These are phyloP conservation scores for Verticillium klebahnii DNA, from an alignment of 2,329 filamentous ascomycete species.

Conservation along the genomic window DNA sequence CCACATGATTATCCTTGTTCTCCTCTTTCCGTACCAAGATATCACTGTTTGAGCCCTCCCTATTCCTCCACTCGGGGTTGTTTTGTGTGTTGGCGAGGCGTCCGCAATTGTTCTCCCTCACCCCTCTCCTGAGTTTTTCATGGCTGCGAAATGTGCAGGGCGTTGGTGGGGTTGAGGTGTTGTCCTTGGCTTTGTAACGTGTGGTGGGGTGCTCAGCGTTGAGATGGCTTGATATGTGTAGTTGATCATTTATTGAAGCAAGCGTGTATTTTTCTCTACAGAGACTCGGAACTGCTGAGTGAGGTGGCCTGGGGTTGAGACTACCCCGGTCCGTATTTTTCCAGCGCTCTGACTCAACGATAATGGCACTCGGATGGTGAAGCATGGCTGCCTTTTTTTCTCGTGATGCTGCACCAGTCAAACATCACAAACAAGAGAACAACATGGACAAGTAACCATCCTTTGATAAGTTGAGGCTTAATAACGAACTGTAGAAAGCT, in stretches of 20 bases:
- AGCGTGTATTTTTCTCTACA: not conserved
- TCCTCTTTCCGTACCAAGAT: slow-evolving; percentile 5
- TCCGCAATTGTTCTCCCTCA: not conserved
- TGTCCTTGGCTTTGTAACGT: not conserved
- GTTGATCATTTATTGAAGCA: not conserved
- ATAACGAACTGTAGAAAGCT: too few species aligned
- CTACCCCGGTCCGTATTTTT: too few species aligned
- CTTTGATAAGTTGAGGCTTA: too few species aligned
- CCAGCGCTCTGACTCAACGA: too few species aligned
- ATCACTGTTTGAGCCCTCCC: slow-evolving; percentile 1
- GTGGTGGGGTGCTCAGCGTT: not conserved
- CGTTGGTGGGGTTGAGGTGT: not conserved
- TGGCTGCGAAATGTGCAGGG: not conserved
- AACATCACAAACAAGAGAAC: too few species aligned
- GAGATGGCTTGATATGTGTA: not conserved
- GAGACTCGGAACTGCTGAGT: too few species aligned
- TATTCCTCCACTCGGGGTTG: not conserved
- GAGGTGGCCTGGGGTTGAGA: too few species aligned
- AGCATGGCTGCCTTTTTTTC: too few species aligned
- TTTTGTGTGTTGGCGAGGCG: not conserved
- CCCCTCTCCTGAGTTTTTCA: not conserved
- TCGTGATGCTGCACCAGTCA: too few species aligned
- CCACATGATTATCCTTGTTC: slow-evolving; percentile 3
- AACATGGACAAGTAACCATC: too few species aligned
- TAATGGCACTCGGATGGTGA: too few species aligned